Conservation (phyloP, 176 grass and related monocot species). For the Eleusine indica region DNA sequence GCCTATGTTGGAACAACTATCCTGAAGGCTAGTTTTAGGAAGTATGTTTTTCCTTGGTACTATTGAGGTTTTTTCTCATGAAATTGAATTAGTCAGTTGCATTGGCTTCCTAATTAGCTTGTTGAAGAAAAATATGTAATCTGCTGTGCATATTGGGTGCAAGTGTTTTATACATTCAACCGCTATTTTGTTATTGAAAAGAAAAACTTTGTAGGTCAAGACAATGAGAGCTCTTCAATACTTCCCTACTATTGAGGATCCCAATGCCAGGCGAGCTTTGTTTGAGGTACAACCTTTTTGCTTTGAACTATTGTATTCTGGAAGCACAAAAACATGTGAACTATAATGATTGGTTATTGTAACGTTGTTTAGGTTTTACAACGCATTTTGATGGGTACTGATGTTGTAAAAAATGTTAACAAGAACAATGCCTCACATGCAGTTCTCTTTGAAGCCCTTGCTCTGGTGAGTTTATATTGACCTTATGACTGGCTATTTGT, state of each 20-base stretch:
- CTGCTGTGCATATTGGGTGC: conserved; percentile 15
- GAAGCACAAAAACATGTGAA: neutral
- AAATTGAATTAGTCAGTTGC: conserved; percentile 27
- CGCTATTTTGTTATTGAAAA: conserved; percentile 2
- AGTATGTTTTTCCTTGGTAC: neutral
- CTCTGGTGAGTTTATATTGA: conserved; percentile 67
- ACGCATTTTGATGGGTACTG: conserved; percentile 98
- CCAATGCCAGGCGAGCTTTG: conserved; percentile 83
- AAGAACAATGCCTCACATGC: conserved; percentile 99
- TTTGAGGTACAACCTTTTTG: conserved; percentile 69
- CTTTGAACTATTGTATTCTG: conserved; percentile 7
- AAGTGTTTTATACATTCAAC: neutral
- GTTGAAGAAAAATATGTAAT: conserved; percentile 31
- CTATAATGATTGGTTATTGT: conserved; percentile 12
- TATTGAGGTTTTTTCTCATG: neutral
- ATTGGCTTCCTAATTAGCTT: neutral
- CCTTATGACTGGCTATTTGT: conserved; percentile 7
- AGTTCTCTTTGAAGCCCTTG: conserved; percentile 98
- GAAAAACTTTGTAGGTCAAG: conserved; percentile 74
- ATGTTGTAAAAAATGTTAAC: conserved; percentile 99
- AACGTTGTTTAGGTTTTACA: conserved; percentile 79
- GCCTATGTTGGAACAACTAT: no score
- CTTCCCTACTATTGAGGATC: conserved; percentile 93
- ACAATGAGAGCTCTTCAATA: conserved; percentile 99
- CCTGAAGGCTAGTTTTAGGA: neutral